Percentiles rank a stretch among this genome's conserved stretches.
phyloP scores from a whole-genome alignment of 768 basidiomycete species.

The Rhizopogon vinicolor region DNA sequence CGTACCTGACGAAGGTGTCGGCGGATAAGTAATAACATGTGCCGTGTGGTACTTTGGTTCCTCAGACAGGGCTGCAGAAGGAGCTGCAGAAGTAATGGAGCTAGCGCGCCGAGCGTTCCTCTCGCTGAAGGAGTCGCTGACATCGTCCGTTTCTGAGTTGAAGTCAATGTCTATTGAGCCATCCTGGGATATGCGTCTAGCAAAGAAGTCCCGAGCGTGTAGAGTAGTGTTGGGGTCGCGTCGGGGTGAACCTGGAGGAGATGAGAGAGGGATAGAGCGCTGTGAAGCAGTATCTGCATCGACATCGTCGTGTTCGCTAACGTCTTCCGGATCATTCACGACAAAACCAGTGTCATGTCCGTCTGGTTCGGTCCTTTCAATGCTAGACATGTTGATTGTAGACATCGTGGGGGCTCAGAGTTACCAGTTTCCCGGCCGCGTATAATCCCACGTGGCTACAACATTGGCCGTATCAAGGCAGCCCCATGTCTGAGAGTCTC shows the following conservation, averaged over 20 bases:
- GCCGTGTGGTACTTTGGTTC: conserved; percentile 30
- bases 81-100: conserved; percentile 47
- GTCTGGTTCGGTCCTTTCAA: background rate
- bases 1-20: conserved; percentile 38
- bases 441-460: background rate
- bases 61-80: conserved; percentile 37
- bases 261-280: conserved; percentile 71
- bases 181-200: conserved; percentile 38
- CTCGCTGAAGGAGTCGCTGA: conserved; percentile 43
- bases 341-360: conserved; percentile 2
- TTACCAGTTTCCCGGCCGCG: no score
- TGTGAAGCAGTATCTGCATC: conserved; percentile 79
- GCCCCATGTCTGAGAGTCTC: no score
- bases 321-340: conserved; percentile 2
- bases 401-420: no score
- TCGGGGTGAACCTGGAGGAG: conserved; percentile 52
- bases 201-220: conserved; percentile 23
- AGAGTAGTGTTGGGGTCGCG: conserved; percentile 23
- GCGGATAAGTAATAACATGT: conserved; percentile 51
- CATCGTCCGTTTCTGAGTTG: conserved; percentile 49
- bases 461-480: background rate
- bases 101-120: conserved; percentile 33
- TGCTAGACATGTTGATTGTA: background rate
- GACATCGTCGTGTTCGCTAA: conserved; percentile 31
- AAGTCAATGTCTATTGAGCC: conserved; percentile 52